Percentiles rank a stretch among this genome's conserved stretches.
phyloP scores from a whole-genome alignment of 331 rosid species.

The Malus hybrid region DNA sequence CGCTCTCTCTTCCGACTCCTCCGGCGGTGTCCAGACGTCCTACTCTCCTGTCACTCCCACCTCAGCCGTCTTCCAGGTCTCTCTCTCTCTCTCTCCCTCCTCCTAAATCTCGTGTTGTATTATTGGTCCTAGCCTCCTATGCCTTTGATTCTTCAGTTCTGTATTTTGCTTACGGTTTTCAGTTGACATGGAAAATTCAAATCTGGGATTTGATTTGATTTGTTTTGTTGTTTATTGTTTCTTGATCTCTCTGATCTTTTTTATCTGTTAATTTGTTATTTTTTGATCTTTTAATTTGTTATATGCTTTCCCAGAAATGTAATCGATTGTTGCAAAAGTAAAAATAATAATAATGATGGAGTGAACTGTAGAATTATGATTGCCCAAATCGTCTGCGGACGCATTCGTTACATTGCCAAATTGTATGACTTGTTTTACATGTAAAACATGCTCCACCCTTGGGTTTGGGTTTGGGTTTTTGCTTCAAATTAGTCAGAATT shows the following conservation, averaged over 20 bases:
- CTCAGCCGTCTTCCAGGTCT: slow-evolving; percentile 80
- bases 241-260: not conserved
- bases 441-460: not conserved
- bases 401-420: not conserved
- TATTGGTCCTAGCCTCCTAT: not conserved
- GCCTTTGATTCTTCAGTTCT: not conserved
- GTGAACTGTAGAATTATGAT: no score
- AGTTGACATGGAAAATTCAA: not conserved
- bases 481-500: not conserved
- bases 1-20: slow-evolving; percentile 58
- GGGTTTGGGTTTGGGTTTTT: not conserved
- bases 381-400: no score
- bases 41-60: slow-evolving; percentile 53
- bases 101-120: not conserved
- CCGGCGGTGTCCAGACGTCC: slow-evolving; percentile 74
- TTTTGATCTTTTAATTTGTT: not conserved
- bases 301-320: not conserved
- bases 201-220: not conserved
- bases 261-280: not conserved
- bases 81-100: not conserved
- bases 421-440: not conserved
- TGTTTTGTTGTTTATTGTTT: not conserved
- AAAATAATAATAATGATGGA: not conserved
- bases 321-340: not conserved
- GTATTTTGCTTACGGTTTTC: not conserved